Base-by-base conservation (phyloP, 305 asterid genomes). In the Coffea humblotiana region DNA sequence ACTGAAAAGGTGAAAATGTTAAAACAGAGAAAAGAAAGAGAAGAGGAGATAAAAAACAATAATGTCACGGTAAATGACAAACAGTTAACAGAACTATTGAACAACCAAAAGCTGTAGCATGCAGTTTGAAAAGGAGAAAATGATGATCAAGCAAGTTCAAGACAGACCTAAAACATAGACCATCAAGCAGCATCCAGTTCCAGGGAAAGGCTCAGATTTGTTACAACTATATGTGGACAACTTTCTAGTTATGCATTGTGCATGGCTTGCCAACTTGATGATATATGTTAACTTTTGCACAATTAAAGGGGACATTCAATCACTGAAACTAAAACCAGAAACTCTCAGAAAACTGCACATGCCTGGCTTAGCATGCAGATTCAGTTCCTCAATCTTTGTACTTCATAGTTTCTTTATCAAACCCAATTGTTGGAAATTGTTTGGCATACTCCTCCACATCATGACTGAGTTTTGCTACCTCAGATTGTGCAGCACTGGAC, bases 381-480 rank as follows among this genome's bases (percentile, higher is more conserved):
- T 45, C 80, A 71, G 82, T 83, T 76, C 75, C 92, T 90, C 86
- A 90, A 69, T 90, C 70, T 82, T 87, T 92, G 91, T 90, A 92
- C 78, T 89, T 90, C 96, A 92, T 92, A 27, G 94, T 88, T 72
- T 88, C 92, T 82, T 95, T 93, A 86, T 92, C 94, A 77, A 95
- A 95, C 37, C 98, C 99, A 77, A 93, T 61, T 29, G 98, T 95
- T 25, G 99, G 96, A 48, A 95, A 95, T 81, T 95, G 97, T 74
- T 92, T 95, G 12, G 98, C 98, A 48, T 87, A 93, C 63, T 95
- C 93, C 90, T 93, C 97, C 77, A 93, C 97, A 43, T 84, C 92
- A 66, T 75, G 83, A 76, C 93, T 88, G 72, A 95, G 85, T 81
- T 85, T 84, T 58, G 90, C 84, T 76, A 92, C 67, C 60, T 92